Percentiles rank a stretch among this genome's conserved stretches.
phyloP scores from a whole-genome alignment of 169 alveolate species.

The Theileria parva region DNA sequence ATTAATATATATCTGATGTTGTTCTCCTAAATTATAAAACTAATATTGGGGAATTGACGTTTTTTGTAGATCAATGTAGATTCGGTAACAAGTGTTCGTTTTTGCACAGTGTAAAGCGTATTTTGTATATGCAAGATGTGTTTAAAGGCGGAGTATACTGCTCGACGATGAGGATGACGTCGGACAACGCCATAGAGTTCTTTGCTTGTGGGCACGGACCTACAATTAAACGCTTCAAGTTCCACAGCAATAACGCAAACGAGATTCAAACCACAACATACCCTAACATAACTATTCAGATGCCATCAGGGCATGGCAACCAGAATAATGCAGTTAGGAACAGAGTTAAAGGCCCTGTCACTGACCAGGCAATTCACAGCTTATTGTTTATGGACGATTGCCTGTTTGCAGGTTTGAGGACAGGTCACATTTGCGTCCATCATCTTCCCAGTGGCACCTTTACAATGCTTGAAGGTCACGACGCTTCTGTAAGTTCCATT shows the following conservation, averaged over 20 bases:
- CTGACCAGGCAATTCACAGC: constrained; percentile 44
- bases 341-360: constrained; percentile 14
- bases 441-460: constrained; percentile 66
- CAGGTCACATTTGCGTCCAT: constrained; percentile 63
- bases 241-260: constrained; percentile 42
- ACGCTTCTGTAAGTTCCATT: constrained; percentile 36
- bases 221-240: constrained; percentile 32
- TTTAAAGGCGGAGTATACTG: constrained; percentile 47
- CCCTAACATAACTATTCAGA: constrained; percentile 24
- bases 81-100: constrained; percentile 59
- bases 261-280: constrained; percentile 35
- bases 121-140: constrained; percentile 33
- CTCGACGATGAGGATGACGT: constrained; percentile 27
- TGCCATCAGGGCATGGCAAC: constrained; percentile 15
- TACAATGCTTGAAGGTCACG: constrained; percentile 61
- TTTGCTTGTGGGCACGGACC: constrained; percentile 60
- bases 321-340: background rate
- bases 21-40: background rate
- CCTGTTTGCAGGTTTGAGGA: constrained; percentile 51
- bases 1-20: background rate
- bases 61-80: constrained; percentile 55
- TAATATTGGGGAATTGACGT: background rate
- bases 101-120: constrained; percentile 40
- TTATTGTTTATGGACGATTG: constrained; percentile 62
- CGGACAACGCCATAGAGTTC: constrained; percentile 43